phyloP scores from a whole-genome alignment of 257 asterid species.

The Scutellaria galericulata region DNA sequence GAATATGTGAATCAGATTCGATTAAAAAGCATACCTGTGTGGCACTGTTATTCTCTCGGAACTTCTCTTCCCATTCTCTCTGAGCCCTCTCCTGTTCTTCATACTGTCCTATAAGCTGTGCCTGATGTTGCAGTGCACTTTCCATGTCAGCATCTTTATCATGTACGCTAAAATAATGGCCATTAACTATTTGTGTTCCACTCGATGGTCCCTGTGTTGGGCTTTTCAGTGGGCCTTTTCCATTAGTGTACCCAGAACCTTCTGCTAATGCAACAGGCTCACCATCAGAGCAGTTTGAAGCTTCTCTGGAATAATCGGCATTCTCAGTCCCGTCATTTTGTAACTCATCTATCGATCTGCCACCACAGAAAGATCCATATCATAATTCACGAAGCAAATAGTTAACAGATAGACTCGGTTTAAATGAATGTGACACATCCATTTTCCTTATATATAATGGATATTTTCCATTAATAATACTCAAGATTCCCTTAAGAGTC shows the following conservation, averaged over 20 bases:
- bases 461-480: not conserved
- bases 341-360: conserved; percentile 63
- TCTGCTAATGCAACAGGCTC: conserved; percentile 43
- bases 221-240: conserved; percentile 40
- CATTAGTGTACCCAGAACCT: conserved; percentile 42
- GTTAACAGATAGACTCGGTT: conserved; percentile 1
- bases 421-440: not conserved
- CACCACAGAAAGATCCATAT: conserved; percentile 36
- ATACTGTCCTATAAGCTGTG: conserved; percentile 55
- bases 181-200: conserved; percentile 40
- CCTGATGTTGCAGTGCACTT: conserved; percentile 70
- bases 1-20: not conserved
- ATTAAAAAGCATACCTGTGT: conserved; percentile 55
- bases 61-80: conserved; percentile 91
- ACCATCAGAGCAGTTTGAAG: conserved; percentile 48
- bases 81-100: conserved; percentile 86
- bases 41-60: conserved; percentile 62
- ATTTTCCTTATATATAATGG: not conserved
- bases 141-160: conserved; percentile 55
- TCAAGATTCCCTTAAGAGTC: conserved; percentile 4
- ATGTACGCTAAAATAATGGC: conserved; percentile 37
- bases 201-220: conserved; percentile 34
- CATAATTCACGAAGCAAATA: conserved; percentile 5
- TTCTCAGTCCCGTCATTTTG: conserved; percentile 42
- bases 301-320: conserved; percentile 44